Evolutionary conservation across 345 rosid species (phyloP).

Genomic region (Eucalyptus urophylla): DNA sequence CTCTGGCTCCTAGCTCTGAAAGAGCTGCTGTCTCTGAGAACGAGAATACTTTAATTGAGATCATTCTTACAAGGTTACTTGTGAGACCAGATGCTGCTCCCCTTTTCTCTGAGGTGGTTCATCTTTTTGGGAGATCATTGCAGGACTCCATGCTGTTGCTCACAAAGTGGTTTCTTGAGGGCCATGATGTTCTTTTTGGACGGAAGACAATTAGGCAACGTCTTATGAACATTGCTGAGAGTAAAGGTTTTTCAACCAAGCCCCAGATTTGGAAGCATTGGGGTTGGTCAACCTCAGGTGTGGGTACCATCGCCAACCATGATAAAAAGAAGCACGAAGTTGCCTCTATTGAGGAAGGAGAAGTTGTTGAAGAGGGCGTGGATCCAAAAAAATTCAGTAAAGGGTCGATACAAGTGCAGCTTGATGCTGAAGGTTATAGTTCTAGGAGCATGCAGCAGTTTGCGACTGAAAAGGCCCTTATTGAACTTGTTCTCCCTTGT

Average conservation of each 20-base stretch:
- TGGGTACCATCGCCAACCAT: slow-evolving; percentile 20
- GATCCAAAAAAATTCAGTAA: slow-evolving; percentile 36
- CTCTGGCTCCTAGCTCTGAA: slow-evolving; percentile 59
- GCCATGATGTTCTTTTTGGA: slow-evolving; percentile 85
- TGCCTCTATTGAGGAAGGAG: slow-evolving; percentile 83
- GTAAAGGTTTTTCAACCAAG: slow-evolving; percentile 62
- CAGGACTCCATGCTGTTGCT: slow-evolving; percentile 93
- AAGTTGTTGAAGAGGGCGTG: slow-evolving; percentile 65
- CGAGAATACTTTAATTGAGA: slow-evolving; percentile 78
- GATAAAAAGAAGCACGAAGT: slow-evolving; percentile 55
- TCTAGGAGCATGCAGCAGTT: slow-evolving; percentile 20
- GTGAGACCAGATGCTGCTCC: slow-evolving; percentile 97
- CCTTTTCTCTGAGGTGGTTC: slow-evolving; percentile 88
- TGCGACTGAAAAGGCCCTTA: slow-evolving; percentile 75
- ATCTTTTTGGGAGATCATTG: slow-evolving; percentile 91
- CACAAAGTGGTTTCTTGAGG: slow-evolving; percentile 88
- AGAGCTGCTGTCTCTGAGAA: slow-evolving; percentile 78
- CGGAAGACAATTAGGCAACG: slow-evolving; percentile 85
- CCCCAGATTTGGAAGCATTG: slow-evolving; percentile 80
- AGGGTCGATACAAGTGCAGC: slow-evolving; percentile 13
- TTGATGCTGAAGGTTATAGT: slow-evolving; percentile 29
- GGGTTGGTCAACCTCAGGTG: slow-evolving; percentile 68
- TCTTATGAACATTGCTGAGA: slow-evolving; percentile 69
- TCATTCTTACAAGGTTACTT: slow-evolving; percentile 86
- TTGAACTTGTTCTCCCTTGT: slow-evolving; percentile 89